Percentiles rank a stretch among this genome's conserved stretches.
These are phyloP conservation scores for Penicillium angulare DNA, from an alignment of 495 filamentous ascomycete genomes.

Conservation along the genomic window DNA sequence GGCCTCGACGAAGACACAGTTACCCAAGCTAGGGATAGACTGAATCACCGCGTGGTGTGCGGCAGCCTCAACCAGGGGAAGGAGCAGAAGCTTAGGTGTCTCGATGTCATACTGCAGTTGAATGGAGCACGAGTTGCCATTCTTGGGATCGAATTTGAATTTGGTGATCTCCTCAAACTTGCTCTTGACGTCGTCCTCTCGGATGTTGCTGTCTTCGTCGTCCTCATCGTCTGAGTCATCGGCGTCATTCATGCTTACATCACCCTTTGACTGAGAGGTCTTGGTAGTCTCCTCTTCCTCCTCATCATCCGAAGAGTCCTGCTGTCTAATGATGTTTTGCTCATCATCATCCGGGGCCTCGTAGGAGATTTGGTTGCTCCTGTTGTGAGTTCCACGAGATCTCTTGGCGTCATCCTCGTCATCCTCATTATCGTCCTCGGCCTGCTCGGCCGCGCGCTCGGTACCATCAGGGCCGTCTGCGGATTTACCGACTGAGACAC, in stretches of 20 bases:
- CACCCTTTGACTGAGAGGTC: constrained; percentile 8
- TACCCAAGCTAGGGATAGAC: constrained; percentile 70
- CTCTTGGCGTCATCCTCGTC: constrained; percentile 85
- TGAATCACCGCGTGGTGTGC: constrained; percentile 79
- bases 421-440: constrained; percentile 71
- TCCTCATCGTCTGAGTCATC: constrained; percentile 34
- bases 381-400: constrained; percentile 69
- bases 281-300: constrained; percentile 46
- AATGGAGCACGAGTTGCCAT: constrained; percentile 73
- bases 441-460: constrained; percentile 59
- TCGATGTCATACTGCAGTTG: constrained; percentile 77
- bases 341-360: constrained; percentile 92
- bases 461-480: constrained; percentile 56
- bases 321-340: constrained; percentile 59
- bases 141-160: constrained; percentile 77
- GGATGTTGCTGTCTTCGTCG: constrained; percentile 45
- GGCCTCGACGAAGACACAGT: constrained; percentile 65
- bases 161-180: constrained; percentile 61
- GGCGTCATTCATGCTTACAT: constrained; percentile 34
- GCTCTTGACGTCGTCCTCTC: constrained; percentile 65
- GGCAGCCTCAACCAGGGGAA: constrained; percentile 80
- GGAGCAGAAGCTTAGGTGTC: constrained; percentile 88
- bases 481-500: constrained; percentile 68
- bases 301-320: constrained; percentile 44
- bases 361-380: constrained; percentile 78